Percentiles rank a stretch among this genome's conserved stretches.
Evolutionary conservation across 352 stramenopile species (phyloP).

Genomic region (Halophytophthora batemanensis): DNA sequence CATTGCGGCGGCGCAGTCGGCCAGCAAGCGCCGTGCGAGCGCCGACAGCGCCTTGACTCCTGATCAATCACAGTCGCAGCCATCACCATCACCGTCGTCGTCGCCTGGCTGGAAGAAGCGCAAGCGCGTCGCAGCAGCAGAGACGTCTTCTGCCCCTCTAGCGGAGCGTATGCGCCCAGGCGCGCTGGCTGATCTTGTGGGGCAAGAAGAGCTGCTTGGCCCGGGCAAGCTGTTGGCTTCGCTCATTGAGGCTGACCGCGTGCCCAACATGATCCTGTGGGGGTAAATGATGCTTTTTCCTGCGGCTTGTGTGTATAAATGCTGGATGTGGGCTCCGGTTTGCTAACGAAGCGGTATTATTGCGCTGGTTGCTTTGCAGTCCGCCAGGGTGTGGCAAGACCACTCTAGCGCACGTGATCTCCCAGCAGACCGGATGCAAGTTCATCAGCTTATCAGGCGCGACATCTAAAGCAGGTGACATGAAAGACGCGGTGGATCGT

Average conservation of each 20-base stretch:
- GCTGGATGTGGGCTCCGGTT: not conserved
- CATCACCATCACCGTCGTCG: conserved; percentile 9
- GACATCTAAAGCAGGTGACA: conserved; percentile 65
- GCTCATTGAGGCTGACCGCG: conserved; percentile 62
- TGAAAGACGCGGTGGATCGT: conserved; percentile 75
- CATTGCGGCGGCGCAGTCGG: too few species aligned
- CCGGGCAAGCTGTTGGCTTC: conserved; percentile 56
- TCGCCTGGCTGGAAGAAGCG: conserved; percentile 43
- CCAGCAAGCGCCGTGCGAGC: not conserved
- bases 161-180: conserved; percentile 75
- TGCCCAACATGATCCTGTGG: conserved; percentile 87
- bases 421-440: conserved; percentile 58
- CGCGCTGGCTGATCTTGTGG: conserved; percentile 57
- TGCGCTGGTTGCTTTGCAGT: conserved; percentile 18
- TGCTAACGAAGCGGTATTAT: not conserved
- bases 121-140: conserved; percentile 27
- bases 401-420: conserved; percentile 77
- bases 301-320: conserved; percentile 1
- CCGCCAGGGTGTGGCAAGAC: conserved; percentile 88
- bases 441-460: conserved; percentile 73
- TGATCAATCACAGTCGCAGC: not conserved
- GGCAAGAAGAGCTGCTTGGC: conserved; percentile 63
- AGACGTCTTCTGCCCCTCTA: conserved; percentile 41
- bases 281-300: conserved; percentile 28
- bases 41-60: not conserved